Conservation (phyloP, 2,329 filamentous ascomycete genomes). For the Fusarium marasasianum region DNA sequence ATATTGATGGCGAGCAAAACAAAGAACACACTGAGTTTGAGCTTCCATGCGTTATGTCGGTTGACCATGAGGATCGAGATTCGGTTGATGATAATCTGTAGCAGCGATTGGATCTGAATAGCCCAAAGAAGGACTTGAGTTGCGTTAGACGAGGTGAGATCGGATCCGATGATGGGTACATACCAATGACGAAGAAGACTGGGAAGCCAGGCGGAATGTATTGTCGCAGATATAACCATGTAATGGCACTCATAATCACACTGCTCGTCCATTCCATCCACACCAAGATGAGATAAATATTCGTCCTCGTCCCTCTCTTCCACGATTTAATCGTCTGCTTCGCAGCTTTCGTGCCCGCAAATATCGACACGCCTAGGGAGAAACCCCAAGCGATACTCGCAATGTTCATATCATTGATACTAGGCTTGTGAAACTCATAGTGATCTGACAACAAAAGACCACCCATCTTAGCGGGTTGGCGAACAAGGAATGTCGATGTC, state of each 20-base stretch:
- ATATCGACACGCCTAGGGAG: conserved; percentile 42
- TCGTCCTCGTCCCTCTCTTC: conserved; percentile 39
- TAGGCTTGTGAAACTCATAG: conserved; percentile 32
- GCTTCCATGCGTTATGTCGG: conserved; percentile 46
- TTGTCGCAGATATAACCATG: conserved; percentile 39
- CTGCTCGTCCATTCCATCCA: conserved; percentile 41
- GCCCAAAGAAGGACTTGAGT: conserved; percentile 47
- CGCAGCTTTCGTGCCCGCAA: conserved; percentile 37
- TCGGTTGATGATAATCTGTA: conserved; percentile 66
- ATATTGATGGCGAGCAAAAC: conserved; percentile 61
- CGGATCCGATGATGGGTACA: fast-evolving
- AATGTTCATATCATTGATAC: conserved; percentile 41
- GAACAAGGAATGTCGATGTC: conserved; percentile 8
- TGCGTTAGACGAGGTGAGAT: background rate
- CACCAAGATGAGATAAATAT: conserved; percentile 37
- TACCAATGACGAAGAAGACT: conserved; percentile 40
- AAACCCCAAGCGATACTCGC: conserved; percentile 44
- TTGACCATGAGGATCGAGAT: conserved; percentile 58
- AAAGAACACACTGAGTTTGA: conserved; percentile 56
- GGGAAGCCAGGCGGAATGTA: conserved; percentile 40
- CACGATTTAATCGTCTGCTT: conserved; percentile 40
- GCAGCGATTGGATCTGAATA: conserved; percentile 59
- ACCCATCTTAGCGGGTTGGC: conserved; percentile 19
- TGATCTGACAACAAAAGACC: conserved; percentile 36
- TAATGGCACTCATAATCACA: conserved; percentile 41